These are phyloP conservation scores for Oryza punctata DNA, from an alignment of 176 grass and related monocot species.

Conservation along the genomic window DNA sequence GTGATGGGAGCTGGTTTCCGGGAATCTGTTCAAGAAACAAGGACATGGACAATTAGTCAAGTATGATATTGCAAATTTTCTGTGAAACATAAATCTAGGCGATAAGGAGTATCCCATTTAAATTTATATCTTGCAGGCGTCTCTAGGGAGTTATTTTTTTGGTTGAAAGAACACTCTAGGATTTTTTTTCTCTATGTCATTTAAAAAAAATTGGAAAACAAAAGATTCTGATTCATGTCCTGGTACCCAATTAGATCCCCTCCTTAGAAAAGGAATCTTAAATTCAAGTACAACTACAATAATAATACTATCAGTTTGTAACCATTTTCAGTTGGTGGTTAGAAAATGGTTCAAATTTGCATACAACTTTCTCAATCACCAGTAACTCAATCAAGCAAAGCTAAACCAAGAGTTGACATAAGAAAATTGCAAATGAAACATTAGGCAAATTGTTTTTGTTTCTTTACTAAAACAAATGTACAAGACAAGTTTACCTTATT, in stretches of 20 bases:
- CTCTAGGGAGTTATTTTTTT: neutral
- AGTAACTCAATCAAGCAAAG: constrained; percentile 15
- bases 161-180: no score
- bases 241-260: constrained; percentile 1
- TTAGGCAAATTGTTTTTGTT: neutral
- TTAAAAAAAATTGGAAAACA: no score
- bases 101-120: neutral
- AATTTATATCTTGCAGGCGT: neutral
- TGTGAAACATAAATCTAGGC: neutral
- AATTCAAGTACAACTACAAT: constrained; percentile 15
- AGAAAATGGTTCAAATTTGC: constrained; percentile 6
- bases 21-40: neutral
- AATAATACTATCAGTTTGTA: constrained; percentile 7
- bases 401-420: neutral
- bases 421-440: neutral
- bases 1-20: neutral
- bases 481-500: constrained; percentile 33
- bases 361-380: neutral
- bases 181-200: neutral
- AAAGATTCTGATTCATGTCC: no score
- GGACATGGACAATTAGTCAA: neutral
- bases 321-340: neutral
- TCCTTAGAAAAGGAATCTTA: neutral
- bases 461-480: constrained; percentile 3
- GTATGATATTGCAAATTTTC: neutral